A percentile compares a stretch with the other conserved stretches of the same genome.
Conservation (phyloP, 352 stramenopile species). For the Phytophthora brassicae region DNA sequence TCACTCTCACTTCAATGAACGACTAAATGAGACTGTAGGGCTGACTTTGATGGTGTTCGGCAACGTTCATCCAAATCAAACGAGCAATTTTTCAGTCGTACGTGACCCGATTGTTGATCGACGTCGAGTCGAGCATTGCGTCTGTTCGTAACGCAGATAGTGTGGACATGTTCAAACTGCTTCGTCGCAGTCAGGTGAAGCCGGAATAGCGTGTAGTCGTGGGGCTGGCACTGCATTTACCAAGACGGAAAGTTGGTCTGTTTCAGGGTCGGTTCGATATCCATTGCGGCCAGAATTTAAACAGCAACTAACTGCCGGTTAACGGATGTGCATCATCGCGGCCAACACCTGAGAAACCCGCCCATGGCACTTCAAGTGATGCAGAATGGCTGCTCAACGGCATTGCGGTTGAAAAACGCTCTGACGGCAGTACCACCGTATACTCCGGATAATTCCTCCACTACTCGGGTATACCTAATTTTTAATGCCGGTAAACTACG, state of each 20-base stretch:
- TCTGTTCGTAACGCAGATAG: constrained; percentile 3
- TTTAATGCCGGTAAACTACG: constrained; percentile 15
- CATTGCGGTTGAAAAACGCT: constrained; percentile 12
- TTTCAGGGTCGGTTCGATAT: too few relatives aligned
- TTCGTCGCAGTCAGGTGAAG: constrained; percentile 12
- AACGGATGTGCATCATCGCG: constrained; percentile 12
- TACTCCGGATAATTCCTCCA: constrained; percentile 19
- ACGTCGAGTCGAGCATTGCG: constrained; percentile 13
- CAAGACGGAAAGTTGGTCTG: background rate
- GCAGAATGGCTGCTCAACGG: constrained; percentile 4
- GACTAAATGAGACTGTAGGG: too few relatives aligned
- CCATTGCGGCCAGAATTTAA: too few relatives aligned
- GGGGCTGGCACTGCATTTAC: constrained; percentile 16
- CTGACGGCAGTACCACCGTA: constrained; percentile 13
- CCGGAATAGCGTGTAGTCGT: constrained; percentile 5
- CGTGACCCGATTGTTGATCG: constrained; percentile 1
- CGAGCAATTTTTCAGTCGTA: constrained; percentile 14
- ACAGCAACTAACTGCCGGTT: too few relatives aligned
- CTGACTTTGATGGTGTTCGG: too few relatives aligned
- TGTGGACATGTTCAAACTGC: background rate
- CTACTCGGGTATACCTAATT: too few relatives aligned
- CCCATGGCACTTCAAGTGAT: background rate
- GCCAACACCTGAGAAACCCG: constrained; percentile 8
- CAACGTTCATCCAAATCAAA: background rate
- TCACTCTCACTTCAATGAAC: too few relatives aligned